Evolutionary conservation across 345 rosid genomes (phyloP).

Genomic region (Noccaea caerulescens): DNA sequence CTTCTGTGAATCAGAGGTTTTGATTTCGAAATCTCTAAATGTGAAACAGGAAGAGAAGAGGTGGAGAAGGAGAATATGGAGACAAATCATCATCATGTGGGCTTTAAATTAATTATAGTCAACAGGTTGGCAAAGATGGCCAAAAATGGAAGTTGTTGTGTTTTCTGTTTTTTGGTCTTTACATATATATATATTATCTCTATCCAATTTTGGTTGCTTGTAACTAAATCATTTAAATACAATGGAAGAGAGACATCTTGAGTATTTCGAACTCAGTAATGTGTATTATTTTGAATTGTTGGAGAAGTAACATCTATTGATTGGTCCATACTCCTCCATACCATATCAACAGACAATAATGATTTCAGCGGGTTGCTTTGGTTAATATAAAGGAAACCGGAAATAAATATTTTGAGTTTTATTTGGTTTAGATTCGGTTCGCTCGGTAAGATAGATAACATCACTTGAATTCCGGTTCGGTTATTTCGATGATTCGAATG

Average conservation of each 20-base stretch:
- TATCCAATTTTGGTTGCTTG: constrained; percentile 39
- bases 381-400: neutral
- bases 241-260: constrained; percentile 27
- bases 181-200: neutral
- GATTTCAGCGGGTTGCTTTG: neutral
- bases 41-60: constrained; percentile 40
- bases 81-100: constrained; percentile 26
- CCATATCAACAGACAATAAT: constrained; percentile 8
- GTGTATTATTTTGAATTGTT: constrained; percentile 32
- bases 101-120: constrained; percentile 8
- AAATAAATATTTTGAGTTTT: neutral
- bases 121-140: constrained; percentile 37
- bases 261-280: constrained; percentile 19
- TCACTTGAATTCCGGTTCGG: neutral
- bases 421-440: neutral
- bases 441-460: no score
- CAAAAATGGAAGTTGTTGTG: constrained; percentile 20
- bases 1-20: neutral
- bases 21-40: constrained; percentile 11
- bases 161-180: constrained; percentile 12
- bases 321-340: constrained; percentile 9
- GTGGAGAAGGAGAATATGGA: constrained; percentile 27
- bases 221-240: constrained; percentile 22
- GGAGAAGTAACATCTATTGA: constrained; percentile 25
- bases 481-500: neutral